Base-by-base conservation (phyloP, 805 yeast species). In the Candida nemodendra region DNA sequence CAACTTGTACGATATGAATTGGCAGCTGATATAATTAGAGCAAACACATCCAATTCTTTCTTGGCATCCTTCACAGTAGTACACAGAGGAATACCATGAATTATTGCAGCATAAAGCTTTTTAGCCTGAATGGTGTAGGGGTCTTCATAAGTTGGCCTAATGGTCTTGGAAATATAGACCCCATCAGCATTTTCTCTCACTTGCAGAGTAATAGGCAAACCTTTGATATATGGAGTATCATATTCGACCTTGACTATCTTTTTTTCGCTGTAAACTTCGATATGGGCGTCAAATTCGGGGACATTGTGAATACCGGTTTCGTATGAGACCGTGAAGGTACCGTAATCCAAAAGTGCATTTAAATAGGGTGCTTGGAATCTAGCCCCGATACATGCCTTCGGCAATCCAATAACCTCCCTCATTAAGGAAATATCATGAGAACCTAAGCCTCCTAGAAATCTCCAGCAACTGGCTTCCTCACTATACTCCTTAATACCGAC, bases 141-240 rank as follows among this genome's bases (percentile, higher is more conserved):
- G 13, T 36, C 37, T 18, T 22, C 28, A 13, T 18, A 31, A 5
- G 40, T 36, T 9, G 40, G 40, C 16, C 40, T 29, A 6, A 36
- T 14, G 12, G n/a, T n/a, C n/a, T 15, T 33, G n/a, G 27, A 9
- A n/a, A 28, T 17, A n/a, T n/a, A 13, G 15, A 33, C 17, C 6
- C 16, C 32, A n/a, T 18, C 40, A 7, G 12, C 30, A n/a, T n/a
- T 8, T 19, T 36, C 40, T 18, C 40, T 33, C 29, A 36, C 37
- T 14, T 33, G 17, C 40, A 36, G 13, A n/a, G 30, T 30, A n/a
- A 36, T 33, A n/a, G 40, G 40, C 36, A 36, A 13, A 7, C 40
- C 40, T 24, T 33, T 36, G 18, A 36, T 39, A 19, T 36, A 36
- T 9, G 40, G 40, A 14, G 40, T 36, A 17, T 36, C 39, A 14